phyloP scores from a whole-genome alignment of 345 rosid genomes.

The Moringa oleifera region DNA sequence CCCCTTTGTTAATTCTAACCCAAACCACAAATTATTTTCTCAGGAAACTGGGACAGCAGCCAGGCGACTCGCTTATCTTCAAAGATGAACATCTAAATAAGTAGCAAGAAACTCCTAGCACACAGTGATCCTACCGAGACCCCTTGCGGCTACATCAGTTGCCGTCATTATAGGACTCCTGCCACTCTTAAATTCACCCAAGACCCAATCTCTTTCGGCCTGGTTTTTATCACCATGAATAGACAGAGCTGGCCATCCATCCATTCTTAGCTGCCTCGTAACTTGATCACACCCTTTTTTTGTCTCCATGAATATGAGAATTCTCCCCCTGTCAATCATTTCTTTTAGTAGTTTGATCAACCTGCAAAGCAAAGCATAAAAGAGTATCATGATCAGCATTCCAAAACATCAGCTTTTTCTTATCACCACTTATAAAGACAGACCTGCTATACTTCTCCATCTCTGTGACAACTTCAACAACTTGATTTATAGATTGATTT shows the following conservation, averaged over 20 bases:
- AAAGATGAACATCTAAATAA: conserved; percentile 32
- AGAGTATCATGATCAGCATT: conserved; percentile 1
- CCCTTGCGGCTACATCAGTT: conserved; percentile 98
- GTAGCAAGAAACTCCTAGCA: conserved; percentile 52
- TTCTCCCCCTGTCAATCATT: conserved; percentile 79
- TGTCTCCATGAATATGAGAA: conserved; percentile 84
- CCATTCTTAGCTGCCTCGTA: conserved; percentile 94
- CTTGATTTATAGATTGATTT: conserved; percentile 86
- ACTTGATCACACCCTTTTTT: conserved; percentile 96
- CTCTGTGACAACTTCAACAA: conserved; percentile 76
- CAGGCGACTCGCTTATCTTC: conserved; percentile 71
- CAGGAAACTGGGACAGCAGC: conserved; percentile 93
- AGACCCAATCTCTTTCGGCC: conserved; percentile 93
- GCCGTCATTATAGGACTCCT: conserved; percentile 93
- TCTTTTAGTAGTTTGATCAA: conserved; percentile 67
- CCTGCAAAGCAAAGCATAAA: conserved; percentile 36
- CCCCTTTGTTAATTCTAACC: conserved; percentile 25
- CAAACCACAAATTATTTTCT: conserved; percentile 49
- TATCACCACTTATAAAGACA: conserved; percentile 19
- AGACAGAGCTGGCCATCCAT: conserved; percentile 97
- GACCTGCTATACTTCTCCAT: conserved; percentile 87
- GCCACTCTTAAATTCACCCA: conserved; percentile 92
- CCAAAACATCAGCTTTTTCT: conserved; percentile 5
- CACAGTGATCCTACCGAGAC: conserved; percentile 95
- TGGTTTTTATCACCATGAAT: conserved; percentile 98